Evolutionary conservation across 352 stramenopile species (phyloP), one percentile per base, ranked within the genome.

Genomic region (Pythium phragmiticola): DNA sequence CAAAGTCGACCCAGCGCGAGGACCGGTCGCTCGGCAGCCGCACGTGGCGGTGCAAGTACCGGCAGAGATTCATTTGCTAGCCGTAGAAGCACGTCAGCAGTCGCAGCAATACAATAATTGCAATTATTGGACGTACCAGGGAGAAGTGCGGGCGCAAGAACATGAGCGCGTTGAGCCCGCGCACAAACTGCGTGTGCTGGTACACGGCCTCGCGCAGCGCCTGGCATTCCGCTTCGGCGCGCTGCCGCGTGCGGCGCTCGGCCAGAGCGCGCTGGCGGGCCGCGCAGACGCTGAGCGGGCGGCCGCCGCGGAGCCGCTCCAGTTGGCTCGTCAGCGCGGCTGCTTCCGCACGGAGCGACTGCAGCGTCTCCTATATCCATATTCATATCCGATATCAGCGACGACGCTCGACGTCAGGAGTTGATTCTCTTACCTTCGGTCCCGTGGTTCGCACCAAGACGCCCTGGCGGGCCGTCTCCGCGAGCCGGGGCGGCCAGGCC

Each of bases 141-240:
- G 54, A 2, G 30, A 61, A 53, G n/a, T 17, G 41, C n/a, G 54
- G 54, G 8, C 33, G 33, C 33, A 36, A 8, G 8, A 36, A 36
- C 33, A 36, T 36, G 33, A 36, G 33, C 33, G 33, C 42, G 54
- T 47, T n/a, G 43, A 60, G 33, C 3, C 50, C 50, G 21, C 51
- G 30, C 11, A 60, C 17, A 13, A 60, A 51, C n/a, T 36, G 4
- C 4, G 11, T 12, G 5, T 55, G 54, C 26, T 23, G 42, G 37
- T 39, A 42, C 47, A 64, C 53, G 6, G 57, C 48, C n/a, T 57
- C 37, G 7, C 57, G 57, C 26, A 64, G 48, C 37, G 37, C 26
- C 6, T 19, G 3, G 53, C 53, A 46, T 11, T 47, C 34, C 2
- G 28, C n/a, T 11, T 57, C 51, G 17, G 36, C 51, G 51, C 51